These are phyloP conservation scores for Lasiosphaeria ovina DNA, from an alignment of 495 filamentous ascomycete species.

Conservation along the genomic window DNA sequence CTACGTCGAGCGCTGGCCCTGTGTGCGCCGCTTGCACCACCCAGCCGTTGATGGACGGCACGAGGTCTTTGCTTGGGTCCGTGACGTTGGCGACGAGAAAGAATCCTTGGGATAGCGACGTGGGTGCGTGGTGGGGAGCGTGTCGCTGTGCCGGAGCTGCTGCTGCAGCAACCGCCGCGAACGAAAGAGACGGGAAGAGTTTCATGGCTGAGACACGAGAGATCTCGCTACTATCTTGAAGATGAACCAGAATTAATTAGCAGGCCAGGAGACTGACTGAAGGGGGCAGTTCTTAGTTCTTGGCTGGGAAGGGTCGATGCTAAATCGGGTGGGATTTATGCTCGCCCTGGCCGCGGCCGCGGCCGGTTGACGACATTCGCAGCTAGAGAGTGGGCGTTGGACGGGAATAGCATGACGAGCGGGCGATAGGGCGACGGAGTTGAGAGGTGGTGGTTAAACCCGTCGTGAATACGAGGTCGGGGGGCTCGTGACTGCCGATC, in stretches of 20 bases:
- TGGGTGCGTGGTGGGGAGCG: background rate
- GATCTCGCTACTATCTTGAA: background rate
- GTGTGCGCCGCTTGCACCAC: constrained; percentile 28
- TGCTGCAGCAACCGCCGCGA: constrained; percentile 1
- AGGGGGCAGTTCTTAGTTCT: too few species aligned
- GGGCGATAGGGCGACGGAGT: background rate
- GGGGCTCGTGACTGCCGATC: constrained; percentile 1
- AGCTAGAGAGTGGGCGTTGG: background rate
- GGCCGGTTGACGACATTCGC: too few species aligned
- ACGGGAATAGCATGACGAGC: background rate
- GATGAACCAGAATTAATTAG: background rate
- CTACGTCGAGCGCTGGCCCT: constrained; percentile 33
- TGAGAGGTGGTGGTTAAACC: background rate
- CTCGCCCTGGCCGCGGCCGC: too few species aligned
- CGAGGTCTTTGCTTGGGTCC: constrained; percentile 22
- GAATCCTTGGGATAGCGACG: constrained; percentile 25
- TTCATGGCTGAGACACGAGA: background rate
- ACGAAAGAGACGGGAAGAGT: background rate
- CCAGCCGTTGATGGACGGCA: constrained; percentile 25
- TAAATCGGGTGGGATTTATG: too few species aligned
- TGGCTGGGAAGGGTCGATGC: too few species aligned
- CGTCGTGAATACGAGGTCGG: background rate
- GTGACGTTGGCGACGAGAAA: constrained; percentile 31
- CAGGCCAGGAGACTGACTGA: background rate
- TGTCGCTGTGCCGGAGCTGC: background rate